These are phyloP conservation scores for Penicillium sp. DNA, from an alignment of 2,329 filamentous ascomycete genomes.

Conservation along the genomic window DNA sequence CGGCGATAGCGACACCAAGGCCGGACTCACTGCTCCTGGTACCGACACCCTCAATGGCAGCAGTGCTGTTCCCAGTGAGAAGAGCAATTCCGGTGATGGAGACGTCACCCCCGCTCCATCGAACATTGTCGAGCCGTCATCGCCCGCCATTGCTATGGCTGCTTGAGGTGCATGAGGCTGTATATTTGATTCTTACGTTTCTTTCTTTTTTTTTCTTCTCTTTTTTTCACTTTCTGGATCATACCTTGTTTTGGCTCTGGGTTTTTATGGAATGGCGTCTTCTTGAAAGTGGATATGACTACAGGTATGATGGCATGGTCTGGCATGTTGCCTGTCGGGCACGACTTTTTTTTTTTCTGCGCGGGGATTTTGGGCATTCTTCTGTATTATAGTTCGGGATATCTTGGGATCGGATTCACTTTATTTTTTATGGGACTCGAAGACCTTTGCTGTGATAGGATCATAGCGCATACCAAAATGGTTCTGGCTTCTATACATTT, in stretches of 20 bases:
- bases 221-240: slow-evolving; percentile 3
- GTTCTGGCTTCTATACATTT: background rate
- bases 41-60: slow-evolving; percentile 23
- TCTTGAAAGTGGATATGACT: slow-evolving; percentile 1
- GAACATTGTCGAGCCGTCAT: slow-evolving; percentile 53
- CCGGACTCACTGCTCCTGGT: slow-evolving; percentile 43
- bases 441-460: background rate
- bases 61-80: slow-evolving; percentile 60
- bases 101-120: slow-evolving; percentile 47
- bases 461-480: background rate
- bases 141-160: slow-evolving; percentile 44
- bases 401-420: background rate
- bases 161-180: slow-evolving; percentile 29
- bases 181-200: slow-evolving; percentile 24
- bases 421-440: background rate
- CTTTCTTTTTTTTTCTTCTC: background rate
- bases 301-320: background rate
- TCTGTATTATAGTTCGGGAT: slow-evolving; percentile 2
- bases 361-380: background rate
- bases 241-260: slow-evolving; percentile 4
- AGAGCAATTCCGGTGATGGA: slow-evolving; percentile 55
- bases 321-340: background rate
- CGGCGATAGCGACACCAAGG: slow-evolving; percentile 57
- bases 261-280: slow-evolving; percentile 6
- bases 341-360: background rate